These are phyloP conservation scores for Amanita pallidorosea DNA, from an alignment of 768 basidiomycete genomes.

Conservation along the genomic window DNA sequence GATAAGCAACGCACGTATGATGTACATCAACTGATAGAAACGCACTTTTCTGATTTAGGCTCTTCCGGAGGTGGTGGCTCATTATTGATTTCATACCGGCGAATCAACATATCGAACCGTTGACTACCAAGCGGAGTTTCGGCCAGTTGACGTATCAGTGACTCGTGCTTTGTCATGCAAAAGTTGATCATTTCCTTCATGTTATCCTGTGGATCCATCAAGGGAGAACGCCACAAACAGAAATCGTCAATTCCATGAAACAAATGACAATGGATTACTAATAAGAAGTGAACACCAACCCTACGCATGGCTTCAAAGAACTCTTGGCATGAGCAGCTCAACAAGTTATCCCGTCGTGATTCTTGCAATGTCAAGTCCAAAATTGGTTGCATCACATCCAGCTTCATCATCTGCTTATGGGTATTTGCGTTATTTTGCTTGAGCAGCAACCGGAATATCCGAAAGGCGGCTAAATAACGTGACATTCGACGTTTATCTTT, in stretches of 20 bases:
- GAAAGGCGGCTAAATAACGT: conserved; percentile 61
- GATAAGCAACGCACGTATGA: conserved; percentile 3
- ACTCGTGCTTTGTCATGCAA: conserved; percentile 71
- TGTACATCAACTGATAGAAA: neutral
- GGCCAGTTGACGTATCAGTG: conserved; percentile 52
- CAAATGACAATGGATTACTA: conserved; percentile 4
- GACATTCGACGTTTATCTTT: neutral
- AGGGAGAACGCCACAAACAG: conserved; percentile 2
- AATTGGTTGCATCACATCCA: conserved; percentile 76
- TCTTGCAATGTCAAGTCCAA: conserved; percentile 78
- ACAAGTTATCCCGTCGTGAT: conserved; percentile 79
- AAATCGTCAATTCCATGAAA: conserved; percentile 1
- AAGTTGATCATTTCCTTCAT: conserved; percentile 76
- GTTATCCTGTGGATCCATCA: conserved; percentile 52
- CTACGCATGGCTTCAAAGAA: conserved; percentile 87
- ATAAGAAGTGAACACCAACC: conserved; percentile 32
- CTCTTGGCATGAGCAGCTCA: conserved; percentile 93
- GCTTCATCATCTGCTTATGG: conserved; percentile 66
- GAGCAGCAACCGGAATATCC: conserved; percentile 82
- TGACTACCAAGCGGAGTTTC: conserved; percentile 49
- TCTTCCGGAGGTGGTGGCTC: conserved; percentile 56
- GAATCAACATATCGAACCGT: conserved; percentile 63
- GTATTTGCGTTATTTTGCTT: conserved; percentile 74
- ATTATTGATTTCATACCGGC: conserved; percentile 87
- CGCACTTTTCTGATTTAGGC: conserved; percentile 40